Evolutionary conservation across 495 filamentous ascomycete genomes (phyloP).

Genomic region (Ascobolus immersus): DNA sequence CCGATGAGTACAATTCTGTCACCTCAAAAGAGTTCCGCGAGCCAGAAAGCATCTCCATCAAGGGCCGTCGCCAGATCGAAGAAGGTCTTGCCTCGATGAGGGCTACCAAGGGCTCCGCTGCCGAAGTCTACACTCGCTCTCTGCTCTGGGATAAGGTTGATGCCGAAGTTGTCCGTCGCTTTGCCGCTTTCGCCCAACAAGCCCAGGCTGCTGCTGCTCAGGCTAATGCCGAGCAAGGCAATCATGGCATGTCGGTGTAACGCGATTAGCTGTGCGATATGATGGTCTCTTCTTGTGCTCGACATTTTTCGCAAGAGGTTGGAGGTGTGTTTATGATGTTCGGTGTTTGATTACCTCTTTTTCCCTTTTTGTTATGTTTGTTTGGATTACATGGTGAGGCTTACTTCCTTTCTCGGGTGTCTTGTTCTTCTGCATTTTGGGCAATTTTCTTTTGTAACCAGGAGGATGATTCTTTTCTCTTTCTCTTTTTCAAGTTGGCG

Average conservation of each 20-base stretch:
- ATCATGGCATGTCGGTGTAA: too few species aligned
- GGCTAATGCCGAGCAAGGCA: not conserved
- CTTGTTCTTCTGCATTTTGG: slow-evolving; percentile 8
- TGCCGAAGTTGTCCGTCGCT: slow-evolving; percentile 71
- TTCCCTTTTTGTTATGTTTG: slow-evolving; percentile 8
- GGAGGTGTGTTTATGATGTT: slow-evolving; percentile 9
- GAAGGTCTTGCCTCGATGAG: slow-evolving; percentile 65
- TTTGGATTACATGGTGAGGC: slow-evolving; percentile 9
- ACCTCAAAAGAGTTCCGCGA: slow-evolving; percentile 41
- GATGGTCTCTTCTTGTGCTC: slow-evolving; percentile 1
- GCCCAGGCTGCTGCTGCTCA: slow-evolving; percentile 6
- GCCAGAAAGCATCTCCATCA: slow-evolving; percentile 24
- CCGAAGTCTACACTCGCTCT: slow-evolving; percentile 76
- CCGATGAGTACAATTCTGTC: slow-evolving; percentile 72
- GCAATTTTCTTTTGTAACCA: slow-evolving; percentile 3
- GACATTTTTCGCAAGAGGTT: slow-evolving; percentile 5
- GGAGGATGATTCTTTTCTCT: slow-evolving; percentile 13
- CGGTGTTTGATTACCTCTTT: slow-evolving; percentile 11
- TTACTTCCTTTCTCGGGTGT: slow-evolving; percentile 4
- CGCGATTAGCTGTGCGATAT: too few species aligned
- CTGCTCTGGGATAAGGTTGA: slow-evolving; percentile 89
- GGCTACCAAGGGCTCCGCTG: slow-evolving; percentile 36
- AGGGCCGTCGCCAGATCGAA: slow-evolving; percentile 44
- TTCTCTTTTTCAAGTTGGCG: slow-evolving; percentile 13
- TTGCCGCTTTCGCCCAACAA: slow-evolving; percentile 51